Percentiles rank a stretch among this genome's conserved stretches.
Conservation (phyloP, 306 rosid species). For the Vigna angularis region DNA sequence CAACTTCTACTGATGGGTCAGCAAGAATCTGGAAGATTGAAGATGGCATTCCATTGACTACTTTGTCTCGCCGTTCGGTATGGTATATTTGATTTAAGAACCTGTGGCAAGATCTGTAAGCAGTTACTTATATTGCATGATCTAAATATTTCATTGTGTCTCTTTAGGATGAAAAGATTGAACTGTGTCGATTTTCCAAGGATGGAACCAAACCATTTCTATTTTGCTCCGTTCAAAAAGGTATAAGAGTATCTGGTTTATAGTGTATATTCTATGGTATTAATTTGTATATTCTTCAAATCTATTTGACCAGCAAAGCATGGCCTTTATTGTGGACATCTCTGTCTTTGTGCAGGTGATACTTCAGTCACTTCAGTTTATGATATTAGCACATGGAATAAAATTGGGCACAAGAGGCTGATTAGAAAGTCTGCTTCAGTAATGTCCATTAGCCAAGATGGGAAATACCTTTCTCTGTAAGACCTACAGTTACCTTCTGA, state of each 20-base stretch:
- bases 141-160: background rate
- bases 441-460: constrained; percentile 91
- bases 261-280: background rate
- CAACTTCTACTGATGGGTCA: constrained; percentile 90
- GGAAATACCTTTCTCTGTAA: constrained; percentile 96
- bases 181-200: constrained; percentile 91
- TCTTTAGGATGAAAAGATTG: constrained; percentile 85
- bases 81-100: constrained; percentile 23
- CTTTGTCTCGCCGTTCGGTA: constrained; percentile 81
- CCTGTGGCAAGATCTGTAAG: constrained; percentile 17
- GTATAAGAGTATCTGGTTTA: constrained; percentile 47
- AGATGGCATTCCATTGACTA: constrained; percentile 86
- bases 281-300: background rate
- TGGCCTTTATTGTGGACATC: constrained; percentile 19
- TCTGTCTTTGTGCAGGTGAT: constrained; percentile 63
- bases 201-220: constrained; percentile 96
- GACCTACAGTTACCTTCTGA: constrained; percentile 46
- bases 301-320: constrained; percentile 35
- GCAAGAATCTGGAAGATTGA: constrained; percentile 89
- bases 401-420: constrained; percentile 87
- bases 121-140: constrained; percentile 37
- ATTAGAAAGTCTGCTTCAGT: constrained; percentile 82
- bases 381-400: constrained; percentile 92
- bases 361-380: constrained; percentile 73
- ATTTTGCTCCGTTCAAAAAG: constrained; percentile 81